Base-by-base conservation (phyloP, 495 filamentous ascomycete genomes). In the Annulohypoxylon moriforme region DNA sequence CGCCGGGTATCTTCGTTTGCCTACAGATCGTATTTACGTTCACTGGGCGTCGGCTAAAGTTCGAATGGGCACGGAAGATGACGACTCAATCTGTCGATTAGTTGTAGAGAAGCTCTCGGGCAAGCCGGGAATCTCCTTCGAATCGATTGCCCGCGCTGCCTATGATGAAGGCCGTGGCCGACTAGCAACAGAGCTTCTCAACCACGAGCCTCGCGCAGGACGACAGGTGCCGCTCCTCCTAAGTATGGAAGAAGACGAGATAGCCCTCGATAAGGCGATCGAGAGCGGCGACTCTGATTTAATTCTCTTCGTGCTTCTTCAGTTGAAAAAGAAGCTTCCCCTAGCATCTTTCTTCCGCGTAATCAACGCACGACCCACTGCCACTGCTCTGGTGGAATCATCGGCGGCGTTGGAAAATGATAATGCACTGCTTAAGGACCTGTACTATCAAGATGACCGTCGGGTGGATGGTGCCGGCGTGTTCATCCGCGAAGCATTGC, bases 31-130 rank as follows among this genome's bases (percentile, higher is more conserved):
- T 58, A 96, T 99, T 60, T 97, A 97, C 72, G 94, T 96, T 13
- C 94, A 97, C 77, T 99, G 96, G 96, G 96, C 96, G 10, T 92
- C 92, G 24, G 90, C 96, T 78, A 99, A 98, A 78, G 96, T 98
- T 25, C 90, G 93, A 22, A 82, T 91, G 4, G 94, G 94, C 1
- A 86, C 91, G 4, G 93, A 92, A 47, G 90, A 95, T 68, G 96
- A 98, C 76, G 94, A 96, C 57, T 87, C 89, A 2, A 93, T 98
- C 53, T 97, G 94, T 82, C 88, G 88, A 27, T 85, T 92, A 53
- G 93, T 99, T 47, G 95, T 98, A 4, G 88, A 91, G 68, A 93
- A 94, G 76, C 86, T 99, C 2, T 86, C 90, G 0, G 92, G 92
- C 16, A 96, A 97, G 76, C 90, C 89, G 0, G 94, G 94, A 0